Conservation (phyloP, 164 flowering plant species). For the Hamamelis virginiana region DNA sequence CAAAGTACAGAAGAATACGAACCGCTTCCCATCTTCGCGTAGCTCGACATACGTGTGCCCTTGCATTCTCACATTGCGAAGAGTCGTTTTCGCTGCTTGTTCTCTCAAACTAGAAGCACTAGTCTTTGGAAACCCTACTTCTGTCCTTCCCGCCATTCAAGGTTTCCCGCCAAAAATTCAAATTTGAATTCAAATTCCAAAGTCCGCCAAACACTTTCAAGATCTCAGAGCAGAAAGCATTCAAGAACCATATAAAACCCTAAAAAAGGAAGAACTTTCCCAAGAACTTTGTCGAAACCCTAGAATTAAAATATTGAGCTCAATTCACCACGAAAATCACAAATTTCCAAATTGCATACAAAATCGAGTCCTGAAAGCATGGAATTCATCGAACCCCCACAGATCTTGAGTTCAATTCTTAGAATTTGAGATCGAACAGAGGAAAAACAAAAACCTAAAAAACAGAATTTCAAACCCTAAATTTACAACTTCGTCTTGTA, state of each 20-base stretch:
- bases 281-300: conserved; percentile 4
- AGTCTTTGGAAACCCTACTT: conserved; percentile 45
- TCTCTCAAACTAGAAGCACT: conserved; percentile 50
- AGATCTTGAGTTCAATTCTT: conserved; percentile 5
- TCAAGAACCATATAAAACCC: conserved; percentile 2
- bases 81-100: conserved; percentile 49
- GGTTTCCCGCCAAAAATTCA: conserved; percentile 19
- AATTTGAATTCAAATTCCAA: conserved; percentile 6
- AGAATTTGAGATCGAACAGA: conserved; percentile 9
- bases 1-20: conserved; percentile 75
- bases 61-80: conserved; percentile 50
- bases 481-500: conserved; percentile 38
- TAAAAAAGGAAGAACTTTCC: not conserved
- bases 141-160: conserved; percentile 51
- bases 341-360: not conserved
- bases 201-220: not conserved
- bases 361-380: not conserved
- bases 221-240: not conserved
- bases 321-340: not conserved
- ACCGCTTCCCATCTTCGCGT: conserved; percentile 72
- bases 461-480: conserved; percentile 11
- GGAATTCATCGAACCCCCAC: not conserved
- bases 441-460: not conserved
- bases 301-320: not conserved
- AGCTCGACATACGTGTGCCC: conserved; percentile 84